Evolutionary conservation across 1,284 basidiomycete genomes (phyloP), one percentile per base, ranked within the genome.

Genomic region (Sporisorium sorghi): DNA sequence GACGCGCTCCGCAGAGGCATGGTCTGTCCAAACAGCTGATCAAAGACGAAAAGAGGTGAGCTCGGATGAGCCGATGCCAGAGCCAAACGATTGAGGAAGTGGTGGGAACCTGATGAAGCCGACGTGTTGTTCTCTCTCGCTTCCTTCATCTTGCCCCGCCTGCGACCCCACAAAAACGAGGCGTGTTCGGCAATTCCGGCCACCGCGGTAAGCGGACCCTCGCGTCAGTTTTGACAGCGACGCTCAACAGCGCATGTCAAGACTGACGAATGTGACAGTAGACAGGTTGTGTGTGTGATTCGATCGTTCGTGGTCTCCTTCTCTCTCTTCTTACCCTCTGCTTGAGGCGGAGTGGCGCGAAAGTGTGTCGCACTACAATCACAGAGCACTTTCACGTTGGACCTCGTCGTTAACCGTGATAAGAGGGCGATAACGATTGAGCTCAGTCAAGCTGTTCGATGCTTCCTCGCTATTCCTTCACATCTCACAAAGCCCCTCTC

Each of bases 121-220:
- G 37, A 40, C 37, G 40, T 23, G 24, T 44, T 21, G 24, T n/a
- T n/a, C 33, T 30, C 5, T 30, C 5, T 5, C 40, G 26, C 44
- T n/a, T 15, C 17, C 44, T 33, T 35, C 49, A 24, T 24, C 37
- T 51, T 30, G n/a, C 30, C 44, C 32, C 51, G 26, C 51, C 26
- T n/a, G 37, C 37, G 17, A 33, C 40, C 42, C 52, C 30, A 54
- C 52, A 19, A 19, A 40, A 40, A 17, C 26, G 12, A n/a, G n/a
- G 39, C 50, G 23, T 23, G 24, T 40, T 30, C 28, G 64, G 64
- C 64, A 67, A 61, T 32, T 67, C 58, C 58, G 64, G 54, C 48
- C 43, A 40, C 24, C 58, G 17, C 48, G 49, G 44, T 53, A 32
- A 61, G 50, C 53, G 55, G 58, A 54, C 43, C 35, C 35, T 44